These are phyloP conservation scores for Pseudogymnoascus verrucosus DNA, from an alignment of 2,329 filamentous ascomycete species.

Conservation along the genomic window DNA sequence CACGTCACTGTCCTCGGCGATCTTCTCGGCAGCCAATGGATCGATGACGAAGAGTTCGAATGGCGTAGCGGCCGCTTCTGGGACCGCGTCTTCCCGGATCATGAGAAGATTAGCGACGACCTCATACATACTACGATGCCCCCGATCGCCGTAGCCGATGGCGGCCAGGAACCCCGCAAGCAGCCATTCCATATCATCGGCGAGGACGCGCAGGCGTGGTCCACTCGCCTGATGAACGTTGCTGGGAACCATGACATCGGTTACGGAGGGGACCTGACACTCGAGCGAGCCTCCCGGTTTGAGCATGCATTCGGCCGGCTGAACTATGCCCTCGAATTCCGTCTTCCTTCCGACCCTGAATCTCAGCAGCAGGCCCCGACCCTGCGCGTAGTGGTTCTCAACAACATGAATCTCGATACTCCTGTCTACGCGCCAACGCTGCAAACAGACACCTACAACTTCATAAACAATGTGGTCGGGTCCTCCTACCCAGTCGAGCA, in stretches of 20 bases:
- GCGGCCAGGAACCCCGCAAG: constrained; percentile 34
- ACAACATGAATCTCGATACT: constrained; percentile 88
- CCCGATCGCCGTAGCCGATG: constrained; percentile 30
- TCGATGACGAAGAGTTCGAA: constrained; percentile 76
- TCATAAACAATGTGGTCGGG: constrained; percentile 62
- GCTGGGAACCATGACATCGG: constrained; percentile 95
- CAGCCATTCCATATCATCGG: constrained; percentile 24
- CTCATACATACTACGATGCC: constrained; percentile 30
- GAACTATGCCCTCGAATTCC: constrained; percentile 82
- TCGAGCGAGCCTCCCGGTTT: constrained; percentile 69
- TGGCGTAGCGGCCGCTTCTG: constrained; percentile 68
- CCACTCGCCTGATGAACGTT: constrained; percentile 74
- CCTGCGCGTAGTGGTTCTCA: constrained; percentile 76
- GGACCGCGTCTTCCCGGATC: constrained; percentile 67
- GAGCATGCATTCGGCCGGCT: constrained; percentile 76
- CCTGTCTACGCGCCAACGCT: constrained; percentile 61
- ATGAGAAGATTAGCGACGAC: constrained; percentile 53
- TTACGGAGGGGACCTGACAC: constrained; percentile 83
- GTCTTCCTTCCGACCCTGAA: constrained; percentile 42
- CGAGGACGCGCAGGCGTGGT: constrained; percentile 52
- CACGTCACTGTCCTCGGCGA: constrained; percentile 88
- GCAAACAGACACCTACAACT: constrained; percentile 69
- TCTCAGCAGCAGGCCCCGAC: constrained; percentile 49
- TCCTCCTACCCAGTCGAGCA: constrained; percentile 53
- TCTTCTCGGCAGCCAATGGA: constrained; percentile 91